A percentile compares a stretch with the other conserved stretches of the same genome.
These are phyloP conservation scores for Trichophyton verrucosum DNA, from an alignment of 2,329 filamentous ascomycete genomes.

Conservation along the genomic window DNA sequence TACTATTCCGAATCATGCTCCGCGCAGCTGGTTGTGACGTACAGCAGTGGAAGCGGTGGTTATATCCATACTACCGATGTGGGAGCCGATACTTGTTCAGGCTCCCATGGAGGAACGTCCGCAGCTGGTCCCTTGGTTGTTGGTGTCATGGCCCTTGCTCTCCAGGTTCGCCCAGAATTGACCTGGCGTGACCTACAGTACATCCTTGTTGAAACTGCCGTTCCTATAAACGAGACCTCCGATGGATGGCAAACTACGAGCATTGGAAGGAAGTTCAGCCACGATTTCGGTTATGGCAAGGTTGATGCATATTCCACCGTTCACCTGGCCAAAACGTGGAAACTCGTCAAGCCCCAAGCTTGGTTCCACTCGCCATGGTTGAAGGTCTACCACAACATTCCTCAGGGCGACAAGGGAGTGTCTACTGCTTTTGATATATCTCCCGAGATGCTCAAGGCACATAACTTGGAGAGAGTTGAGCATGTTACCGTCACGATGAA, in stretches of 20 bases:
- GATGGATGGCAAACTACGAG: slow-evolving; percentile 71
- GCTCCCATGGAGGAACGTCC: slow-evolving; percentile 82
- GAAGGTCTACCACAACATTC: slow-evolving; percentile 73
- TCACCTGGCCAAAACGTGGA: slow-evolving; percentile 71
- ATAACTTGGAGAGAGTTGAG: slow-evolving; percentile 77
- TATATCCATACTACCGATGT: slow-evolving; percentile 96
- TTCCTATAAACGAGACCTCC: slow-evolving; percentile 61
- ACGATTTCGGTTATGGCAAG: slow-evolving; percentile 92
- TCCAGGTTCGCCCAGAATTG: slow-evolving; percentile 73
- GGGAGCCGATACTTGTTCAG: slow-evolving; percentile 65
- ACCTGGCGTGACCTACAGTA: slow-evolving; percentile 94
- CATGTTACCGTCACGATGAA: slow-evolving; percentile 99
- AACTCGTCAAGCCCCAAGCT: slow-evolving; percentile 83
- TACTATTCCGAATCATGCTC: slow-evolving; percentile 97
- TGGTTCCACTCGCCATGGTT: slow-evolving; percentile 94
- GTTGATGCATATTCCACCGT: slow-evolving; percentile 79
- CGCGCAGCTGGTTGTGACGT: slow-evolving; percentile 88
- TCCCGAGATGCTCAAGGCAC: slow-evolving; percentile 61
- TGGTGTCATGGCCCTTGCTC: slow-evolving; percentile 77
- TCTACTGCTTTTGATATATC: slow-evolving; percentile 73
- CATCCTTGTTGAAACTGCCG: slow-evolving; percentile 69
- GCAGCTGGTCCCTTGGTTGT: slow-evolving; percentile 87
- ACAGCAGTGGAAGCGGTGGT: slow-evolving; percentile 80
- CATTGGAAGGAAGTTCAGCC: slow-evolving; percentile 77
- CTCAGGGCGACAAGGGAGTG: slow-evolving; percentile 70